These are phyloP conservation scores for Gossypium anomalum DNA, from an alignment of 345 rosid genomes.

Conservation along the genomic window DNA sequence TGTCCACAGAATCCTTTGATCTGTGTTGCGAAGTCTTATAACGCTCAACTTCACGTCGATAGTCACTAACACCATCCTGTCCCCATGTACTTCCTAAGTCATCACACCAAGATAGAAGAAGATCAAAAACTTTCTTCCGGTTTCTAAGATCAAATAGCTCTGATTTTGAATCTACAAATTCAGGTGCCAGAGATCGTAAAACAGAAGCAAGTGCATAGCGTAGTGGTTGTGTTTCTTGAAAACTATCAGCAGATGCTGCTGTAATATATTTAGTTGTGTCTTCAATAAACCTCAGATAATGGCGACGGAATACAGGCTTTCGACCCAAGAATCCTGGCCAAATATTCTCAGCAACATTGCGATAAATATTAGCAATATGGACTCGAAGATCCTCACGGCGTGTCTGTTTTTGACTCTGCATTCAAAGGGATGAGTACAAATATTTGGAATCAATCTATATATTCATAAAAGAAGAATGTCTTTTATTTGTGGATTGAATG, in stretches of 20 bases:
- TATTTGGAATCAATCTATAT: not conserved
- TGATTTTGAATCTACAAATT: constrained; percentile 86
- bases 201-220: constrained; percentile 94
- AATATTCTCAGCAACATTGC: constrained; percentile 82
- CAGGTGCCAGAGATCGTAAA: constrained; percentile 86
- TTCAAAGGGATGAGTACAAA: constrained; percentile 16
- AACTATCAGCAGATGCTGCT: constrained; percentile 62
- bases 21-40: constrained; percentile 93
- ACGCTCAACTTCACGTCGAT: constrained; percentile 97
- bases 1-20: constrained; percentile 92
- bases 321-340: constrained; percentile 95
- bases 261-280: constrained; percentile 70
- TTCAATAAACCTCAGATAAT: constrained; percentile 88
- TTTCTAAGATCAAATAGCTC: constrained; percentile 68
- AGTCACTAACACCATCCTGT: constrained; percentile 78
- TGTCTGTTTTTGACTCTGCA: constrained; percentile 74
- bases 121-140: constrained; percentile 79
- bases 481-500: not conserved
- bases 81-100: constrained; percentile 85
- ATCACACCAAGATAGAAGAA: constrained; percentile 90
- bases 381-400: constrained; percentile 93
- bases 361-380: constrained; percentile 84
- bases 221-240: constrained; percentile 84
- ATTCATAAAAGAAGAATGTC: not conserved
- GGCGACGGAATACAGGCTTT: constrained; percentile 80